Conservation (phyloP, 139 green algal genomes). For the Tetradesmus obliquus region DNA sequence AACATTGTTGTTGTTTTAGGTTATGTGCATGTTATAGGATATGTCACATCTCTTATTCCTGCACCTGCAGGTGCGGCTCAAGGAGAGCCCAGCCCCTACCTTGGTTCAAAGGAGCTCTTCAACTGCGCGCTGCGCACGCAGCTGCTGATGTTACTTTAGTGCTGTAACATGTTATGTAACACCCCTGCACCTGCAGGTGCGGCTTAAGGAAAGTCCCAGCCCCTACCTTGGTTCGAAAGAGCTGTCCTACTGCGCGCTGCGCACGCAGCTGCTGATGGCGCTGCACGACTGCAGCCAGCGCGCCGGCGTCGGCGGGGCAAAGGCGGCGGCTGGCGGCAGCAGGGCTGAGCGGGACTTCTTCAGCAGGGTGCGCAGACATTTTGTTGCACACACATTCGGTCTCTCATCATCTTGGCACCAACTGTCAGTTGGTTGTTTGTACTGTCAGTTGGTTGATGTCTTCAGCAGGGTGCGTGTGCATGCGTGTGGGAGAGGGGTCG, state of each 20-base stretch:
- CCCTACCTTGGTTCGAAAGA: slow-evolving; percentile 52
- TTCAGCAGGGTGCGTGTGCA: neutral
- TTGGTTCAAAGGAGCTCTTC: neutral
- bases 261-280: slow-evolving; percentile 85
- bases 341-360: neutral
- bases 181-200: neutral
- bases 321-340: neutral
- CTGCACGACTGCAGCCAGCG: slow-evolving; percentile 75
- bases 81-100: neutral
- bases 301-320: neutral
- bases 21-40: no score
- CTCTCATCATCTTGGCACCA: no score
- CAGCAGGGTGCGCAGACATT: neutral
- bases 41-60: no score
- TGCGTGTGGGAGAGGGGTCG: no score
- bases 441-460: neutral
- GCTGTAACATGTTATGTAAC: neutral
- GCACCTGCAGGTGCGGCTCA: slow-evolving; percentile 63
- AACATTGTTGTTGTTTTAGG: no score
- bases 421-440: no score
- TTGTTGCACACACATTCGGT: neutral
- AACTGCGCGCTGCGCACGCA: neutral
- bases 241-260: slow-evolving; percentile 72
- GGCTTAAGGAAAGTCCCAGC: neutral
- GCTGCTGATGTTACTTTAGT: slow-evolving; percentile 64